phyloP scores from a whole-genome alignment of 2,329 filamentous ascomycete species.

The Fusarium sulawesiense region DNA sequence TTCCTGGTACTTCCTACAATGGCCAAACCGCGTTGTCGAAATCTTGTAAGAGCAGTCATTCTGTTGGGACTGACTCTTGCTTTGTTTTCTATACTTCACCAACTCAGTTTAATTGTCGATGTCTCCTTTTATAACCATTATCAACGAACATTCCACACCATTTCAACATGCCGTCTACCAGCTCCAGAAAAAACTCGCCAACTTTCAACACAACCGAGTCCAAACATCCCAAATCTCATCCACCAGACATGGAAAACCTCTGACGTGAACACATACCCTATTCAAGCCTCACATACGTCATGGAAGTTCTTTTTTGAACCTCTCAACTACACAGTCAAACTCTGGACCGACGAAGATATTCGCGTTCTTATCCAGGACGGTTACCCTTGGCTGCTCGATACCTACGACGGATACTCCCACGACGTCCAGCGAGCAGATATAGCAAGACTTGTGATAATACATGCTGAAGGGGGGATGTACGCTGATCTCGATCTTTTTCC shows the following conservation, averaged over 20 bases:
- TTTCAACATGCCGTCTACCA: not conserved
- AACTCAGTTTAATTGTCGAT: not conserved
- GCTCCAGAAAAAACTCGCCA: not conserved
- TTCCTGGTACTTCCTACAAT: not conserved
- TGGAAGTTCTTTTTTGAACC: not conserved
- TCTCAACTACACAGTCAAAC: not conserved
- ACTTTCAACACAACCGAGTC: not conserved
- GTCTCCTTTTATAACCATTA: not conserved
- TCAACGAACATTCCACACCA: not conserved
- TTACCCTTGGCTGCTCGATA: not conserved
- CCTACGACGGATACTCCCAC: not conserved
- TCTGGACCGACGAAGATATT: not conserved
- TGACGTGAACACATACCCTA: not conserved
- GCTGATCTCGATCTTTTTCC: slow-evolving; percentile 3
- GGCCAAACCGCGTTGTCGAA: not conserved
- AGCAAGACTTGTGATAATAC: not conserved
- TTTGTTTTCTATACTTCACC: not conserved
- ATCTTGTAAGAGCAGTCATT: not conserved
- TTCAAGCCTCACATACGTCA: not conserved
- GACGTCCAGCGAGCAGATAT: slow-evolving; percentile 1
- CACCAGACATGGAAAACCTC: slow-evolving; percentile 14
- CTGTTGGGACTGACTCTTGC: not conserved
- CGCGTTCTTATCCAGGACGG: not conserved
- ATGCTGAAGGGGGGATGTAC: slow-evolving; percentile 1
- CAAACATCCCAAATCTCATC: slow-evolving; percentile 2